phyloP scores from a whole-genome alignment of 1,284 basidiomycete species.

The Testicularia cyperi region DNA sequence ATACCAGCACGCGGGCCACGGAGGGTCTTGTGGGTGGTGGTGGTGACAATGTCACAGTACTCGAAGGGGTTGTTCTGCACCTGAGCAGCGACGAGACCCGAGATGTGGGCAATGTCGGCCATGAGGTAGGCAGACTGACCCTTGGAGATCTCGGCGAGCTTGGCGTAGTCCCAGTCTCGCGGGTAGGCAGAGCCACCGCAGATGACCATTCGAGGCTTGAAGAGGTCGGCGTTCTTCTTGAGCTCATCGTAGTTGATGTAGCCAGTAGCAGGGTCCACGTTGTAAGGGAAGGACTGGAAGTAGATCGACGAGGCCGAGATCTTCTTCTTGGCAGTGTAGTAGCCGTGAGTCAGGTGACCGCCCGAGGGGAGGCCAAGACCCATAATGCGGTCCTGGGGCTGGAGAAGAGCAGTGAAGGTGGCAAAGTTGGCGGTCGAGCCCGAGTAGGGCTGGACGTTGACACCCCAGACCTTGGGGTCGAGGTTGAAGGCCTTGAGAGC shows the following conservation, averaged over 20 bases:
- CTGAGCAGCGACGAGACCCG: conserved; percentile 89
- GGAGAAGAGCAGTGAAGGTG: conserved; percentile 90
- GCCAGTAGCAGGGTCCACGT: conserved; percentile 71
- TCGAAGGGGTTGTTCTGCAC: conserved; percentile 93
- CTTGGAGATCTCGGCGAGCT: conserved; percentile 79
- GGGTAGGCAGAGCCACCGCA: conserved; percentile 99
- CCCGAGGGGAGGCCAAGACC: conserved; percentile 97
- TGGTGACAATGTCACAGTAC: conserved; percentile 78
- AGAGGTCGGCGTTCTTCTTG: conserved; percentile 84
- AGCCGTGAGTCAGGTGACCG: conserved; percentile 96
- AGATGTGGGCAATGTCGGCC: conserved; percentile 92
- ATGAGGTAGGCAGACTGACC: conserved; percentile 80
- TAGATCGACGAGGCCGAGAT: conserved; percentile 99
- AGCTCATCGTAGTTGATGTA: conserved; percentile 87
- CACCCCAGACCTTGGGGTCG: conserved; percentile 87
- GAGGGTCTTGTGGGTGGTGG: conserved; percentile 88
- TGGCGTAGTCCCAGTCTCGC: conserved; percentile 78
- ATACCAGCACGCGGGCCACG: conserved; percentile 96
- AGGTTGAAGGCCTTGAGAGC: conserved; percentile 96
- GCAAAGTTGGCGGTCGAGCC: conserved; percentile 79
- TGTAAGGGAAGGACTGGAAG: conserved; percentile 98
- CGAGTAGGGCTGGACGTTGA: conserved; percentile 99
- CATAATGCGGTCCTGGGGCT: conserved; percentile 98
- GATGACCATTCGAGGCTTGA: conserved; percentile 93
- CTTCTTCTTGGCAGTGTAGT: conserved; percentile 99